Base-by-base conservation (phyloP, 352 stramenopile genomes). In the Pythium aquatile region DNA sequence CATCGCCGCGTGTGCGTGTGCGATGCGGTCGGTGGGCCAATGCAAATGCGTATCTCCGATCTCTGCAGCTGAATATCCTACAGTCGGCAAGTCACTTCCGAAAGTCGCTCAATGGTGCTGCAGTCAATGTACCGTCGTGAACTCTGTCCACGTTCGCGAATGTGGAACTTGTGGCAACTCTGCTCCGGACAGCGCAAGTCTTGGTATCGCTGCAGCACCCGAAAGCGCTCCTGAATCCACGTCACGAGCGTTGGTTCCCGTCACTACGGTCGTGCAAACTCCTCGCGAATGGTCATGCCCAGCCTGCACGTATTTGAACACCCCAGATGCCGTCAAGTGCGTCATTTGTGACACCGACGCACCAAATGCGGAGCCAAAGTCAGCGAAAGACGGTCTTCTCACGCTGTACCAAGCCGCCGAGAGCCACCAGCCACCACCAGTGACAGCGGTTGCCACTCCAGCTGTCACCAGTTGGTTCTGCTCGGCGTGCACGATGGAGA, bases 71-170 rank as follows among this genome's bases (percentile, higher is more conserved):
- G 75, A 89, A 9, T 77, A 76, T 24, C 72, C 77, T 14, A 62
- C 59, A 32, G 61, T 90, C 7, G 70, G 55, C 26, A 66, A 72
- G 29, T 65, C 56, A 3, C 49, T 77, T 13, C 75, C 88, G 14
- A 72, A 66, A n/a, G 74, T 73, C 14, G 54, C 69, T 16, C 66
- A 88, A 17, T 96, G 88, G 88, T 83, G 80, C 47, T 96, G 88
- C 60, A 85, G 69, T 55, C 83, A 90, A 47, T 96, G 87, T 67
- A 96, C 87, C 0, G 83, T 96, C 35, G 77, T 94, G 20, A 96
- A 96, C 58, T 68, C 71, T 5, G 57, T 78, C 9, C 67, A 79
- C n/a, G 52, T 76, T 2, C 76, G 70, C 11, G 69, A 76, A 51
- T 96, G 87, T 54, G 81, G 71, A 42, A 83, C 94, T 32, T 96